Percentiles rank a stretch among this genome's conserved stretches.
These are phyloP conservation scores for Fusarium gaditjirri DNA, from an alignment of 2,329 filamentous ascomycete species.

Conservation along the genomic window DNA sequence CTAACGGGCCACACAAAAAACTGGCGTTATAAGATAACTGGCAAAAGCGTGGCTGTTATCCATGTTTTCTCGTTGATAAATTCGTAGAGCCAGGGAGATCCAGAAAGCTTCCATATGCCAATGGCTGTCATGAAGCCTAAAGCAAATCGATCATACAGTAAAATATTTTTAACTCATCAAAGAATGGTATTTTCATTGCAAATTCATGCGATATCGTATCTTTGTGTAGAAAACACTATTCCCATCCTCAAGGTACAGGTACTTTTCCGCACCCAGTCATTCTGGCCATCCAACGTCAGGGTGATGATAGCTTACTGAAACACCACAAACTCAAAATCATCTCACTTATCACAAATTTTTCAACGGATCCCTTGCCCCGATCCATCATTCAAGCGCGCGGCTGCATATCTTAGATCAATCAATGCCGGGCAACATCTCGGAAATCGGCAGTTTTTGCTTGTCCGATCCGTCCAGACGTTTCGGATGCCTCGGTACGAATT, in stretches of 20 bases:
- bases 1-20: not conserved
- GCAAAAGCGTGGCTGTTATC: not conserved
- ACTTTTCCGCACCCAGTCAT: not conserved
- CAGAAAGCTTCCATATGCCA: not conserved
- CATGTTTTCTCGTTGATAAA: not conserved
- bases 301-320: not conserved
- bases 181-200: not conserved
- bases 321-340: not conserved
- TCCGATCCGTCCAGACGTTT: not conserved
- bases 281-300: not conserved
- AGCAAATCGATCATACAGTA: not conserved
- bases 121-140: not conserved
- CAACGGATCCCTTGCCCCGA: not conserved
- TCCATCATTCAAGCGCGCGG: constrained; percentile 27
- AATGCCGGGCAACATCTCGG: constrained; percentile 23
- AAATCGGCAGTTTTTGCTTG: constrained; percentile 14
- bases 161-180: not conserved
- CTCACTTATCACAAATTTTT: constrained; percentile 1
- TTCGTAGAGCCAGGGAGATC: not conserved
- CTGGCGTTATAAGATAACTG: not conserved
- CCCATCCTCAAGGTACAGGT: not conserved
- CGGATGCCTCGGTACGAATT: constrained; percentile 19
- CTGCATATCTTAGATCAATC: constrained; percentile 16
- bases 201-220: not conserved
- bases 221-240: not conserved